Conservation (phyloP, 768 basidiomycete species). For the Termitomyces sp. region DNA sequence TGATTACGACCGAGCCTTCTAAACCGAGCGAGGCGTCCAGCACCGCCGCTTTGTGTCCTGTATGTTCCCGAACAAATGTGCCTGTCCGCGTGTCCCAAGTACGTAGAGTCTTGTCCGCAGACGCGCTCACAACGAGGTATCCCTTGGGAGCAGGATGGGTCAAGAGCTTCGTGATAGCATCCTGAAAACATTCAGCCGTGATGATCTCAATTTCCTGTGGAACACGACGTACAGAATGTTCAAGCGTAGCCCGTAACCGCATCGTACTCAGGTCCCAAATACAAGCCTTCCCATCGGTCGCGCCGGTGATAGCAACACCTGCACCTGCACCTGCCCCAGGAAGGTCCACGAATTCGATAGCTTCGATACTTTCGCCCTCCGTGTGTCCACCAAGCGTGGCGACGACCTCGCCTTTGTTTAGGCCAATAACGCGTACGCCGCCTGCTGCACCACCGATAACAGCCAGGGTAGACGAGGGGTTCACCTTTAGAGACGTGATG, state of each 20-base stretch:
- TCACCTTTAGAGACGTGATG: slow-evolving; percentile 83
- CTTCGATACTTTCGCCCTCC: slow-evolving; percentile 86
- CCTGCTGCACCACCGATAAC: slow-evolving; percentile 87
- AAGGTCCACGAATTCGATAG: slow-evolving; percentile 78
- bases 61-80: slow-evolving; percentile 68
- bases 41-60: slow-evolving; percentile 76
- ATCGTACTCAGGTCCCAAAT: slow-evolving; percentile 93
- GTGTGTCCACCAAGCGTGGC: slow-evolving; percentile 76
- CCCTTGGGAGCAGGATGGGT: slow-evolving; percentile 70
- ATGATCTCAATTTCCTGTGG: neutral
- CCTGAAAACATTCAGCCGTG: slow-evolving; percentile 38
- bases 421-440: slow-evolving; percentile 79
- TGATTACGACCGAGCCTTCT: slow-evolving; percentile 70
- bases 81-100: slow-evolving; percentile 95
- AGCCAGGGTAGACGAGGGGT: slow-evolving; percentile 83
- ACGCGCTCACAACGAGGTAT: slow-evolving; percentile 78
- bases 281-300: slow-evolving; percentile 90
- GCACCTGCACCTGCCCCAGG: slow-evolving; percentile 46
- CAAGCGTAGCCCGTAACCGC: slow-evolving; percentile 73
- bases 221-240: slow-evolving; percentile 60
- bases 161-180: slow-evolving; percentile 79
- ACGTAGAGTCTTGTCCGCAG: slow-evolving; percentile 79
- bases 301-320: slow-evolving; percentile 76
- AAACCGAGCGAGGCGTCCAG: slow-evolving; percentile 70
- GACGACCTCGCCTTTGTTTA: slow-evolving; percentile 83